These are phyloP conservation scores for Acmispon strigosus DNA, from an alignment of 306 rosid species.

Conservation along the genomic window DNA sequence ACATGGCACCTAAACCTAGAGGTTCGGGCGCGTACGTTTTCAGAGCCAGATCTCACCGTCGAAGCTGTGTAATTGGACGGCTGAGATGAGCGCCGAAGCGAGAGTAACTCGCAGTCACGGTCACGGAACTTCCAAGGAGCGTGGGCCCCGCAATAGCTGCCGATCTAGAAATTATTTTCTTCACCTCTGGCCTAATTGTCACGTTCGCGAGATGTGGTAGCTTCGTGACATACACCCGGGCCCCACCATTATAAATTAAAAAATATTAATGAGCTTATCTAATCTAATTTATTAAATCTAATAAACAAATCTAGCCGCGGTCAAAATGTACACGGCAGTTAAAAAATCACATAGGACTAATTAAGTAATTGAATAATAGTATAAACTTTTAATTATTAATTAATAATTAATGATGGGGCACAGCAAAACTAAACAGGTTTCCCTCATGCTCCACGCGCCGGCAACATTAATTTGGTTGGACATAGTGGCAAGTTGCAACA, in stretches of 20 bases:
- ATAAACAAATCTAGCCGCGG: background rate
- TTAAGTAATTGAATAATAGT: no score
- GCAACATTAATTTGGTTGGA: constrained; percentile 22
- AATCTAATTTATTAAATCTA: background rate
- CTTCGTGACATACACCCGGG: constrained; percentile 50
- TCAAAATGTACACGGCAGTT: constrained; percentile 33
- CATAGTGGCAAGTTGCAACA: constrained; percentile 50
- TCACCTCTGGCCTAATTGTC: constrained; percentile 76
- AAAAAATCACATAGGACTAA: background rate
- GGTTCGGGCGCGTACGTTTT: constrained; percentile 40
- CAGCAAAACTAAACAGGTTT: background rate
- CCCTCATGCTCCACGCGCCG: constrained; percentile 41
- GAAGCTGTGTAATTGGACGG: constrained; percentile 27
- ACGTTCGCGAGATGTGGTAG: constrained; percentile 66
- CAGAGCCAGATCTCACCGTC: constrained; percentile 26
- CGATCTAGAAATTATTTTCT: constrained; percentile 66
- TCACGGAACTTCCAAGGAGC: constrained; percentile 91
- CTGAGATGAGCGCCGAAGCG: constrained; percentile 4
- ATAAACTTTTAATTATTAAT: background rate
- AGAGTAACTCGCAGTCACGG: constrained; percentile 47
- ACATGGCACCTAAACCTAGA: constrained; percentile 59
- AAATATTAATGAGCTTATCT: background rate
- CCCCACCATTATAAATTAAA: constrained; percentile 29
- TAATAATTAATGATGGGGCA: background rate
- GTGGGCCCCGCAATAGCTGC: constrained; percentile 69